These are phyloP conservation scores for Aspergillus baeticus DNA, from an alignment of 495 filamentous ascomycete genomes.

Conservation along the genomic window DNA sequence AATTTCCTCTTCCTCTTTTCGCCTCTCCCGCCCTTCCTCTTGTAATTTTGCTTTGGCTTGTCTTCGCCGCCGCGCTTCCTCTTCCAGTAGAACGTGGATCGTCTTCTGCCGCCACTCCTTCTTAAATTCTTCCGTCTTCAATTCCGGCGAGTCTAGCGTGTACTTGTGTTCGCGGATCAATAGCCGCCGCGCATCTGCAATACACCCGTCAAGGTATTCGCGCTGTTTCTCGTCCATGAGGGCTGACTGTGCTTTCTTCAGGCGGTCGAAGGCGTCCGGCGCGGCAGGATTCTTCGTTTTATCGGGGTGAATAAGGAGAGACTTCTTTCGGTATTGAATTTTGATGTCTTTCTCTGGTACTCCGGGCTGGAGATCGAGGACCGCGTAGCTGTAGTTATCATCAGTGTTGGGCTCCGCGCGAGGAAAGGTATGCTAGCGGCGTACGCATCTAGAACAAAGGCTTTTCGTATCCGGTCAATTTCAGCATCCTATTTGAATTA, in stretches of 20 bases:
- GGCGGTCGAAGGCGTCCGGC: slow-evolving; percentile 93
- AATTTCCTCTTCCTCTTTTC: slow-evolving; percentile 81
- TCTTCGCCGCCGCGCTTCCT: slow-evolving; percentile 78
- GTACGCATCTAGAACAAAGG: slow-evolving; percentile 87
- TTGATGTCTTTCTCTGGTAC: slow-evolving; percentile 97
- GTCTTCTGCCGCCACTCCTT: slow-evolving; percentile 88
- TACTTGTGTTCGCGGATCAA: slow-evolving; percentile 91
- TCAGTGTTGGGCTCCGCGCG: slow-evolving; percentile 4
- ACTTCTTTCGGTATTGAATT: slow-evolving; percentile 88
- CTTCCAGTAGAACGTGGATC: slow-evolving; percentile 88
- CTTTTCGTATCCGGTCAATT: slow-evolving; percentile 89
- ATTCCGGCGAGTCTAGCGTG: slow-evolving; percentile 82
- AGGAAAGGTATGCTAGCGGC: slow-evolving; percentile 21
- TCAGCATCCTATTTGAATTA: slow-evolving; percentile 71
- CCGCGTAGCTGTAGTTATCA: slow-evolving; percentile 64
- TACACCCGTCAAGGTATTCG: slow-evolving; percentile 83
- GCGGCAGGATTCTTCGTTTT: slow-evolving; percentile 91
- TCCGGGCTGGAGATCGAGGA: slow-evolving; percentile 93
- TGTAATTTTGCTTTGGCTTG: slow-evolving; percentile 93
- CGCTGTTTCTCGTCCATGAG: slow-evolving; percentile 94
- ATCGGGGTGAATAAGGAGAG: slow-evolving; percentile 96
- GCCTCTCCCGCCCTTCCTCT: slow-evolving; percentile 91
- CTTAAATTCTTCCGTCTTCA: slow-evolving; percentile 74
- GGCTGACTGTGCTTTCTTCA: slow-evolving; percentile 89
- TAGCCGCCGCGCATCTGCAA: slow-evolving; percentile 91